A percentile compares a stretch with the other conserved stretches of the same genome.
These are phyloP conservation scores for Aspergillus bertholletiae DNA, from an alignment of 495 filamentous ascomycete species.

Conservation along the genomic window DNA sequence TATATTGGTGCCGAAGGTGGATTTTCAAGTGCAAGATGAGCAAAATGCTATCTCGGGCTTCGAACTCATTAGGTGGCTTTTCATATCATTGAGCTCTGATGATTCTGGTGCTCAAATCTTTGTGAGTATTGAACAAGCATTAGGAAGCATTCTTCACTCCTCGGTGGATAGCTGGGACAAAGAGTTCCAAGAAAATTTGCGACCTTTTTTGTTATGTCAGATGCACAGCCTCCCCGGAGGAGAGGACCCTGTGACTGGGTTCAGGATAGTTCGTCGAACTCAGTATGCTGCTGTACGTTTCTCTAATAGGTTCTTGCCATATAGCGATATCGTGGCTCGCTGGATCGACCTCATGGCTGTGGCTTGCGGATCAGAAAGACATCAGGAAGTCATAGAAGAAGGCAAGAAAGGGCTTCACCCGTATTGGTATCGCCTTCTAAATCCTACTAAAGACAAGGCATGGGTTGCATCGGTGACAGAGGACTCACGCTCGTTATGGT, in stretches of 20 bases:
- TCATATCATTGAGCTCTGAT: conserved; percentile 78
- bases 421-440: conserved; percentile 70
- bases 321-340: conserved; percentile 69
- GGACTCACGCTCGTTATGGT: conserved; percentile 28
- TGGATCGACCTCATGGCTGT: conserved; percentile 87
- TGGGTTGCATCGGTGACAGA: conserved; percentile 12
- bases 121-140: conserved; percentile 83
- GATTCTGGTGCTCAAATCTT: conserved; percentile 68
- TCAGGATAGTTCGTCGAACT: conserved; percentile 55
- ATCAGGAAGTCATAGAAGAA: conserved; percentile 84
- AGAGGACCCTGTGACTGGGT: conserved; percentile 34
- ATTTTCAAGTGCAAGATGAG: conserved; percentile 30
- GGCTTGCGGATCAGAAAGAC: conserved; percentile 54
- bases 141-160: conserved; percentile 70
- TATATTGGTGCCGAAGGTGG: conserved; percentile 58
- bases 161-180: conserved; percentile 46
- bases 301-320: conserved; percentile 85
- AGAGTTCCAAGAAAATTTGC: conserved; percentile 45
- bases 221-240: conserved; percentile 58
- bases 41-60: conserved; percentile 46
- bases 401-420: conserved; percentile 83
- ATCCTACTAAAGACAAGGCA: conserved; percentile 41
- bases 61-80: conserved; percentile 71
- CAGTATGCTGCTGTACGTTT: conserved; percentile 83
- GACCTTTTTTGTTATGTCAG: conserved; percentile 60